Evolutionary conservation across 1,284 basidiomycete species (phyloP).

Genomic region (Ustilago cynodontis): DNA sequence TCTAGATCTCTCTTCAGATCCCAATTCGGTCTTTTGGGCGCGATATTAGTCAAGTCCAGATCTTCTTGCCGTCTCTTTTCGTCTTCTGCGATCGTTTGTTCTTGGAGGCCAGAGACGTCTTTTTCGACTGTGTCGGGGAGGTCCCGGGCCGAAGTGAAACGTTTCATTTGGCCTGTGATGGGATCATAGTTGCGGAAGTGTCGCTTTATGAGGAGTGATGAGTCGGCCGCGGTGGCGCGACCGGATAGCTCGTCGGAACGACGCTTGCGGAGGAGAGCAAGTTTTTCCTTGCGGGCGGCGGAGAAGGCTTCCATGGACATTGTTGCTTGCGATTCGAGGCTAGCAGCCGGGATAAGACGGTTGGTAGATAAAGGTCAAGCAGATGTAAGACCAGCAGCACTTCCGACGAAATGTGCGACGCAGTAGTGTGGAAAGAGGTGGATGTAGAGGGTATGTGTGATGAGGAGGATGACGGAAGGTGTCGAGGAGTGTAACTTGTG

Average conservation of each 20-base stretch:
- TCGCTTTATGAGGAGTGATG: conserved; percentile 53
- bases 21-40: conserved; percentile 96
- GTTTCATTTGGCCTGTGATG: conserved; percentile 61
- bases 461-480: background rate
- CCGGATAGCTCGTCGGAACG: conserved; percentile 73
- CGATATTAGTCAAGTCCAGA: conserved; percentile 93
- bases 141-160: conserved; percentile 73
- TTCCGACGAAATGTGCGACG: too few relatives aligned
- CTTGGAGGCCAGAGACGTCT: conserved; percentile 83
- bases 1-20: conserved; percentile 95
- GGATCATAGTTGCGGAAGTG: conserved; percentile 70
- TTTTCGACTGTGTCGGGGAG: conserved; percentile 89
- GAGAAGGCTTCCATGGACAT: conserved; percentile 78
- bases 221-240: background rate
- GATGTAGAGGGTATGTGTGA: background rate
- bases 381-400: too few relatives aligned
- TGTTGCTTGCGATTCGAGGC: background rate
- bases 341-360: too few relatives aligned
- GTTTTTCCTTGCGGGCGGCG: conserved; percentile 85
- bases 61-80: conserved; percentile 86
- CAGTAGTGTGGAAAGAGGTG: background rate
- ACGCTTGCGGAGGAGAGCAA: conserved; percentile 82
- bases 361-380: too few relatives aligned
- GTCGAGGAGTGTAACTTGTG: background rate
- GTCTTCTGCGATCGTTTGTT: conserved; percentile 85